Base-by-base conservation (phyloP, 805 yeast species). In the Kregervanrija fluxuum region DNA sequence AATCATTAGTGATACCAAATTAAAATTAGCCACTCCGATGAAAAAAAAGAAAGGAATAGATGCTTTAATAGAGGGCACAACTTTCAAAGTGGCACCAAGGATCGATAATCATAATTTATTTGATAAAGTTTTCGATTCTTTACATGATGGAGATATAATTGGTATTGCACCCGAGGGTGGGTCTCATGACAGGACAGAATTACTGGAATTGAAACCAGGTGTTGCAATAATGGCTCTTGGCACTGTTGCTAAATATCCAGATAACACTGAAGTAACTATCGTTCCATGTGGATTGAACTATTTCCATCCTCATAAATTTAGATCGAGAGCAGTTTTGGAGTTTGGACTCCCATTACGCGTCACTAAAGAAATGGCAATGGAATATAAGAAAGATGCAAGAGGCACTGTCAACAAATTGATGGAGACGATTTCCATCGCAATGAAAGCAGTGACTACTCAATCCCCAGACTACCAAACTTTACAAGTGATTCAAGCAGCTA, bases 141-240 rank as follows among this genome's bases (percentile, higher is more conserved):
- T 91, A 51, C 65, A 73, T 17, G 71, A 79, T 9, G 87, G 90
- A 34, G 79, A 82, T 37, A 79, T 93, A 47, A 70, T 91, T 37
- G 97, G 96, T 9, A 90, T 93, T 47, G 95, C 90, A 64, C 97
- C 98, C 4, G 99, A 93, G 68, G 99, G 99, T 46, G 99, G 99
- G 2, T 89, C 97, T n/a, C 99, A 91, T 58, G 99, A 91, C 61
- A 74, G 98, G 52, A 80, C 98, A 1, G 91, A 88, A 45, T 66
- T 91, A 49, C 71, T 93, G 42, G 99, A 98, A 0, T 70, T 91
- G 52, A 93, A 93, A 60, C 96, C 98, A 0, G 99, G 99, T 46
- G 96, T 93, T 10, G 97, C 95, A 3, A 85, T 91, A 45, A 93
- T 91, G 98, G 99, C 97, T 0, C 69, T 91, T 30, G 99, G 99